phyloP scores from a whole-genome alignment of 768 basidiomycete genomes.

The Mycena vulgaris region DNA sequence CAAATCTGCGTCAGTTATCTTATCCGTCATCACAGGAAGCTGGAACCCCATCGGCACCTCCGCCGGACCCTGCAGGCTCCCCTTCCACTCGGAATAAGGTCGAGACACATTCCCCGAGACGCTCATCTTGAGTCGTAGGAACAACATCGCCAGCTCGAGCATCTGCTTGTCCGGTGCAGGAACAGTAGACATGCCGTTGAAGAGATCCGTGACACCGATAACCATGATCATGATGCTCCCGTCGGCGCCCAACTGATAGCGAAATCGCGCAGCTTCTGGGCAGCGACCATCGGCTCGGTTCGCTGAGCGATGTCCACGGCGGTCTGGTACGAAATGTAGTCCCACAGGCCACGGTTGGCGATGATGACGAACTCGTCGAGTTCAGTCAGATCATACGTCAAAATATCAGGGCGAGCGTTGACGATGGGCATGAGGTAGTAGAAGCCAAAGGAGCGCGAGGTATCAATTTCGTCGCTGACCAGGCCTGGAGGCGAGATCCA shows the following conservation, averaged over 20 bases:
- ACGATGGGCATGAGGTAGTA: constrained; percentile 92
- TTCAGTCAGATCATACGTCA: constrained; percentile 77
- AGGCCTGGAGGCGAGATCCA: constrained; percentile 94
- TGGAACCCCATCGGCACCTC: constrained; percentile 10
- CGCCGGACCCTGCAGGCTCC: constrained; percentile 51
- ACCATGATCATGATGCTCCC: constrained; percentile 99
- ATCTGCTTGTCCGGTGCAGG: constrained; percentile 62
- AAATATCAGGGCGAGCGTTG: constrained; percentile 89
- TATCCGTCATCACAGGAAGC: constrained; percentile 9
- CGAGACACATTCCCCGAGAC: constrained; percentile 74
- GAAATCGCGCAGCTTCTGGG: constrained; percentile 96
- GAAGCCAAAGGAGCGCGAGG: constrained; percentile 95
- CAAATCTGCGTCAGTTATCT: constrained; percentile 8
- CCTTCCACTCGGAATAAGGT: constrained; percentile 60
- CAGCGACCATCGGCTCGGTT: constrained; percentile 80
- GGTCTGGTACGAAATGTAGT: constrained; percentile 93
- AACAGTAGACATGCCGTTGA: constrained; percentile 55
- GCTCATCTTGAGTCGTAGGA: constrained; percentile 86
- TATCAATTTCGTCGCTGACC: constrained; percentile 92
- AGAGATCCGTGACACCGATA: constrained; percentile 85
- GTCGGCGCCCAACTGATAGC: constrained; percentile 97
- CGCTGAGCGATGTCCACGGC: constrained; percentile 94
- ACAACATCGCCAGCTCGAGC: constrained; percentile 78
- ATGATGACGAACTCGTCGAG: constrained; percentile 97
- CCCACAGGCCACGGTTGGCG: constrained; percentile 94